Evolutionary conservation across 139 green algal genomes (phyloP).

Genomic region (Chlamydomonas sphaeroides): DNA sequence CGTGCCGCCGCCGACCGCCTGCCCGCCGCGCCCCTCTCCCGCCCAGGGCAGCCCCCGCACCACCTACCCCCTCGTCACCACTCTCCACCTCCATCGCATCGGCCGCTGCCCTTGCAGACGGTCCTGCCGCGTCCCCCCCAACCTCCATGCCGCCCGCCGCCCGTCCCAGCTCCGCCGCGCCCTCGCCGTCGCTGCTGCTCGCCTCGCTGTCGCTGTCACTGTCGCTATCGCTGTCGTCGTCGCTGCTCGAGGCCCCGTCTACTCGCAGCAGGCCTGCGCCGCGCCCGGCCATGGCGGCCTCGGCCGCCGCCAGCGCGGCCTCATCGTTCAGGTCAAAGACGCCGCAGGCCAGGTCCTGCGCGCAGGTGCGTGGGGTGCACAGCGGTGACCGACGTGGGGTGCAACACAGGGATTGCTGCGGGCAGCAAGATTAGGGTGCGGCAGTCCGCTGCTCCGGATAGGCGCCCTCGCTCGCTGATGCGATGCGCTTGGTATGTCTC

Average conservation of each 20-base stretch:
- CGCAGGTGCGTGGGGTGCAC: too few relatives aligned
- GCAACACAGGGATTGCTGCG: too few relatives aligned
- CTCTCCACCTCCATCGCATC: conserved; percentile 3
- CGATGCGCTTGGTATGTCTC: too few relatives aligned
- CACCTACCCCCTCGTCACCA: neutral
- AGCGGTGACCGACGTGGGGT: too few relatives aligned
- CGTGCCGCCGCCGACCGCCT: neutral
- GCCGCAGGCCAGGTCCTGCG: conserved; percentile 59
- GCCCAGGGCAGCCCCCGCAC: neutral
- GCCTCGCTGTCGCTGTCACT: neutral
- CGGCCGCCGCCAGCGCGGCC: conserved; percentile 48
- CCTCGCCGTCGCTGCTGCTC: too few relatives aligned
- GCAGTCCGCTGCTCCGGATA: too few relatives aligned
- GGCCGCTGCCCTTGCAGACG: too few relatives aligned
- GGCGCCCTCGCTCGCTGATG: too few relatives aligned
- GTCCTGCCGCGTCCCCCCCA: neutral
- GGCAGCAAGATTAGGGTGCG: too few relatives aligned
- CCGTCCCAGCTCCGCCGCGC: neutral
- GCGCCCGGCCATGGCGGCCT: conserved; percentile 34
- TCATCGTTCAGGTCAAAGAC: conserved; percentile 54
- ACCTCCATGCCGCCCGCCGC: neutral
- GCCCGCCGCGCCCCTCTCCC: neutral
- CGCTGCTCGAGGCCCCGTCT: neutral
- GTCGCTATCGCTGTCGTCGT: neutral
- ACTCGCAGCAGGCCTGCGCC: neutral